phyloP scores from a whole-genome alignment of 2,329 filamentous ascomycete genomes.

The Talaromyces sp. region DNA sequence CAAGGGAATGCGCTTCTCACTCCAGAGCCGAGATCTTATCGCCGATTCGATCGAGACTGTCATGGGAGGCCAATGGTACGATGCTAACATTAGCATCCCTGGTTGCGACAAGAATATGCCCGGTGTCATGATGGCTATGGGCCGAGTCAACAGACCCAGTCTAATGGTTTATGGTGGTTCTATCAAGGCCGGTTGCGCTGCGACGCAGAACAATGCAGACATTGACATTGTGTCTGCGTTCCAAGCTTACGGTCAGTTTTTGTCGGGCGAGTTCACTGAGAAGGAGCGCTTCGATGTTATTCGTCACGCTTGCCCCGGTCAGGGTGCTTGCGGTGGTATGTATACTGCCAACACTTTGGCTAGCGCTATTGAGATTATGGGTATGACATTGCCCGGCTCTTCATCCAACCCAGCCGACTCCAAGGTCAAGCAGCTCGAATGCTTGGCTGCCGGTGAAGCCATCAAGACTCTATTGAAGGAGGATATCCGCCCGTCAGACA shows the following conservation, averaged over 20 bases:
- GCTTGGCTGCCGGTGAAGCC: constrained; percentile 65
- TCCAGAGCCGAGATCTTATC: constrained; percentile 94
- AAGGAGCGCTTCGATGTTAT: constrained; percentile 93
- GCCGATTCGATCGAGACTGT: constrained; percentile 98
- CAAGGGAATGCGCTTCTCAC: constrained; percentile 89
- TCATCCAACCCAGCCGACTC: constrained; percentile 76
- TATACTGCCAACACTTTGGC: constrained; percentile 76
- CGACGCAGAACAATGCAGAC: constrained; percentile 65
- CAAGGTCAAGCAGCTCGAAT: constrained; percentile 68
- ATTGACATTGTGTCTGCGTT: constrained; percentile 97
- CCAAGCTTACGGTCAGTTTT: constrained; percentile 94
- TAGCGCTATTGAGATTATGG: constrained; percentile 68
- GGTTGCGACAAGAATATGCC: constrained; percentile 99
- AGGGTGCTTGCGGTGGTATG: constrained; percentile 84
- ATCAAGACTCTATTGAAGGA: constrained; percentile 72
- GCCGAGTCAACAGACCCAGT: constrained; percentile 85
- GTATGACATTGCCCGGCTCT: constrained; percentile 77
- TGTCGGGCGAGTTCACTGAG: constrained; percentile 86
- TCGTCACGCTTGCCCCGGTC: constrained; percentile 79
- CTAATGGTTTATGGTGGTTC: constrained; percentile 98
- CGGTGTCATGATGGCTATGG: constrained; percentile 88
- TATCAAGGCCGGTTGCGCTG: constrained; percentile 85
- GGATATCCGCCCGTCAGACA: constrained; percentile 73
- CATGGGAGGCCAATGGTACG: constrained; percentile 98
- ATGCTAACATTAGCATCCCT: constrained; percentile 92